Evolutionary conservation across 176 grass and related monocot genomes (phyloP), one percentile per base, ranked within the genome.

Genomic region (Otatea glauca): DNA sequence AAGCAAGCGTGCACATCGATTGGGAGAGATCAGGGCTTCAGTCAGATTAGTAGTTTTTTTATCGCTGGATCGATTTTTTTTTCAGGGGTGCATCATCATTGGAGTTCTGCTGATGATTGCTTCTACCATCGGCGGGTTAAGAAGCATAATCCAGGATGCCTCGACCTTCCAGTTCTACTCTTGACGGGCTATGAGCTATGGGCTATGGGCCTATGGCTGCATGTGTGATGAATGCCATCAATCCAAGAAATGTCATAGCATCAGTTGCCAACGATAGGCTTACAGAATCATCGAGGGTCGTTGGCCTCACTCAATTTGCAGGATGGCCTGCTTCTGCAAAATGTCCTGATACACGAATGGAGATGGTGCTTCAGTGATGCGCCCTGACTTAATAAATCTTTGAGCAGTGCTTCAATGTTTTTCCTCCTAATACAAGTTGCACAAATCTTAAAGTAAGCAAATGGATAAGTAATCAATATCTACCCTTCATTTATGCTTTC

Each of bases 71-170:
- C n/a, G n/a, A 29, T 51, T 29, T 55, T 11, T 80, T 18, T 62
- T n/a, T 6, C 84, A 82, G 71, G 84, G 72, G 5, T 87, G 88
- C 88, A 97, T 97, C 66, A 68, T 88, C n/a, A 9, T 97, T 18
- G 94, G 94, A 13, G 89, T 97, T 50, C 84, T 97, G 39, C 25
- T 97, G 68, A 93, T 90, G 91, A 10, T 97, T 6, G 81, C 83
- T 32, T 91, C 89, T 5, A 90, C 94, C 27, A 92, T 94, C n/a
- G 94, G 91, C 81, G 94, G 91, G 42, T 12, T 97, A 61, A 65
- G 89, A 9, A 78, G 87, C 74, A 92, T 89, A 77, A 51, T 89
- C 83, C 78, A 86, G 35, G 88, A 89, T 23, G 83, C 88, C 11
- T 81, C 77, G 13, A 77, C 77, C n/a, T 86, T 89, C 72, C 71